Evolutionary conservation across 352 stramenopile genomes (phyloP).

Genomic region (Pythium biforme): DNA sequence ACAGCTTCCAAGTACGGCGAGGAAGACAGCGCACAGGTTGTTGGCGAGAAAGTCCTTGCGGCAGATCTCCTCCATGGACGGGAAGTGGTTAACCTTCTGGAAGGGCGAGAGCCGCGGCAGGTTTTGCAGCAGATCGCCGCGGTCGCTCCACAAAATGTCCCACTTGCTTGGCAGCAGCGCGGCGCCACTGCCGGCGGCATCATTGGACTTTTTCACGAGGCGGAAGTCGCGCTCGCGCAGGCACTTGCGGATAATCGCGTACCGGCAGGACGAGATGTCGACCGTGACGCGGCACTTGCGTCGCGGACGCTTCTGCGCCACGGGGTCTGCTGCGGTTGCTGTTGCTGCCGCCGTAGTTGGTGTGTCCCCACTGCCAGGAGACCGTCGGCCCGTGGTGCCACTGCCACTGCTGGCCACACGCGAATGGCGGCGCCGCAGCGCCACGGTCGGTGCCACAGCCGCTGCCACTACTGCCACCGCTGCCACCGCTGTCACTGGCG

Average conservation of each 20-base stretch:
- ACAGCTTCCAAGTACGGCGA: no score
- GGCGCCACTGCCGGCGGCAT: neutral
- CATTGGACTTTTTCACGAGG: conserved; percentile 33
- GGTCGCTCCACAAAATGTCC: conserved; percentile 56
- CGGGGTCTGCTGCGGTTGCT: neutral
- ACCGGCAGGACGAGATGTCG: conserved; percentile 42
- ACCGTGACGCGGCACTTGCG: conserved; percentile 33
- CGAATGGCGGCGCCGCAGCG: neutral
- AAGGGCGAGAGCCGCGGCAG: conserved; percentile 42
- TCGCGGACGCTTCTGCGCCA: conserved; percentile 3
- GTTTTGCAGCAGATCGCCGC: conserved; percentile 40
- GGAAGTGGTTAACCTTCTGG: conserved; percentile 56
- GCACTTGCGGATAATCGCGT: conserved; percentile 45
- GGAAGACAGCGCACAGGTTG: conserved; percentile 49
- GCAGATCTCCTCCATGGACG: conserved; percentile 58
- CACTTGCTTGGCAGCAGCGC: conserved; percentile 28
- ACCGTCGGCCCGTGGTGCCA: neutral
- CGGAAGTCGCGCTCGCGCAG: conserved; percentile 40
- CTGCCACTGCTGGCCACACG: neutral
- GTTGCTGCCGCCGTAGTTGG: neutral
- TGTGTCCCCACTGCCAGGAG: neutral
- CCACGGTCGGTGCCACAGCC: neutral
- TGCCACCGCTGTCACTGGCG: neutral
- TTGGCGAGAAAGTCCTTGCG: conserved; percentile 55
- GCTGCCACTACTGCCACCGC: neutral